Percentiles rank a stretch among this genome's conserved stretches.
Evolutionary conservation across 176 grass and related monocot genomes (phyloP).

Genomic region (Triticum monococcum): DNA sequence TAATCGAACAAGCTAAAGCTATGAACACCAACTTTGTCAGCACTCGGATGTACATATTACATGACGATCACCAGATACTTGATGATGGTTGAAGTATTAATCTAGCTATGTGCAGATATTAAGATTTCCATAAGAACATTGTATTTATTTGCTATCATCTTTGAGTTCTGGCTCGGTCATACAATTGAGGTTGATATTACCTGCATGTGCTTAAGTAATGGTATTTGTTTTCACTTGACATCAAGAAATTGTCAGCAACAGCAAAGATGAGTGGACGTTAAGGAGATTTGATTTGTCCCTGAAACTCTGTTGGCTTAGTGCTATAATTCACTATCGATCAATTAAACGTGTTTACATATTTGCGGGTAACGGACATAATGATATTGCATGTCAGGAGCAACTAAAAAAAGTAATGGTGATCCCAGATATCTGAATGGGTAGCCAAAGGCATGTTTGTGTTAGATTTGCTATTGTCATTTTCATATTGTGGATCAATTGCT

Average conservation of each 20-base stretch:
- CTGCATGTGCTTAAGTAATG: neutral
- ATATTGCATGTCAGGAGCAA: neutral
- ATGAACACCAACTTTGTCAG: neutral
- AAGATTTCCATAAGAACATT: neutral
- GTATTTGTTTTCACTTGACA: neutral
- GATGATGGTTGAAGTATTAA: constrained; percentile 8
- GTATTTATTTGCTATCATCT: neutral
- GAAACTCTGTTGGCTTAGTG: neutral
- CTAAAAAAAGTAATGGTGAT: neutral
- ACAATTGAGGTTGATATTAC: constrained; percentile 9
- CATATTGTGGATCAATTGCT: neutral
- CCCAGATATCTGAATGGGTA: neutral
- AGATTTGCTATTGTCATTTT: neutral
- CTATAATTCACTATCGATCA: constrained; percentile 9
- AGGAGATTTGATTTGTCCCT: constrained; percentile 1
- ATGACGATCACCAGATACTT: neutral
- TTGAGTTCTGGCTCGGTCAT: neutral
- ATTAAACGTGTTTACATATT: neutral
- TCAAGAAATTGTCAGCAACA: neutral
- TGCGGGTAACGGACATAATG: neutral
- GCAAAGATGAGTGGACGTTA: neutral
- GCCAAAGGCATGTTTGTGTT: neutral
- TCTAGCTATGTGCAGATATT: neutral
- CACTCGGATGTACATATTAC: neutral
- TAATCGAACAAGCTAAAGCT: neutral